Percentiles rank a stretch among this genome's conserved stretches.
Evolutionary conservation across 139 green algal species (phyloP).

Genomic region (Mesotaenium endlicherianum): DNA sequence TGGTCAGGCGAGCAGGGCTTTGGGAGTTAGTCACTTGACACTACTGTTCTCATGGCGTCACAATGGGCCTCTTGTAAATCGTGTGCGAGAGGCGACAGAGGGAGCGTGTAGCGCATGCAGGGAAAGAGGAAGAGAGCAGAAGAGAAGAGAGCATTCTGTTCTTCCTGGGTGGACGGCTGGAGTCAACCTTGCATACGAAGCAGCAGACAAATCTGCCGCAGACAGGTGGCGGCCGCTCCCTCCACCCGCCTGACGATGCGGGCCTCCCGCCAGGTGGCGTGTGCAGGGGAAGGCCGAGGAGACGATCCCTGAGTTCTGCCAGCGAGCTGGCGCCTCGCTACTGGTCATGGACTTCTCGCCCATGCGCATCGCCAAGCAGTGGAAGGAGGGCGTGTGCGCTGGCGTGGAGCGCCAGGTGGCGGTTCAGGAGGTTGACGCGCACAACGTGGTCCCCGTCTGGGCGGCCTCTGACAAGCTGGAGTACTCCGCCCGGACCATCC

Average conservation of each 20-base stretch:
- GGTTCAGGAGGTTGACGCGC: slow-evolving; percentile 83
- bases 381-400: slow-evolving; percentile 65
- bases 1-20: neutral
- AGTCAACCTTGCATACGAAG: no score
- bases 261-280: no score
- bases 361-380: slow-evolving; percentile 72
- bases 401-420: neutral
- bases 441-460: slow-evolving; percentile 96
- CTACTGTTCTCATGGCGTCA: no score
- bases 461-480: slow-evolving; percentile 76
- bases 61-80: no score
- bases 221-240: no score
- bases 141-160: no score
- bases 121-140: no score
- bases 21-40: neutral
- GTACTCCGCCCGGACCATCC: slow-evolving; percentile 82
- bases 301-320: slow-evolving; percentile 72
- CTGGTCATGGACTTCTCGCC: slow-evolving; percentile 89
- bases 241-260: no score
- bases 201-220: no score
- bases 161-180: no score
- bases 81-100: no score
- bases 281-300: slow-evolving; percentile 62
- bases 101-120: no score
- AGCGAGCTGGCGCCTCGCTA: slow-evolving; percentile 62